A percentile compares a stretch with the other conserved stretches of the same genome.
Evolutionary conservation across 148 eudicot genomes (phyloP).

Genomic region (Chenopodium album): DNA sequence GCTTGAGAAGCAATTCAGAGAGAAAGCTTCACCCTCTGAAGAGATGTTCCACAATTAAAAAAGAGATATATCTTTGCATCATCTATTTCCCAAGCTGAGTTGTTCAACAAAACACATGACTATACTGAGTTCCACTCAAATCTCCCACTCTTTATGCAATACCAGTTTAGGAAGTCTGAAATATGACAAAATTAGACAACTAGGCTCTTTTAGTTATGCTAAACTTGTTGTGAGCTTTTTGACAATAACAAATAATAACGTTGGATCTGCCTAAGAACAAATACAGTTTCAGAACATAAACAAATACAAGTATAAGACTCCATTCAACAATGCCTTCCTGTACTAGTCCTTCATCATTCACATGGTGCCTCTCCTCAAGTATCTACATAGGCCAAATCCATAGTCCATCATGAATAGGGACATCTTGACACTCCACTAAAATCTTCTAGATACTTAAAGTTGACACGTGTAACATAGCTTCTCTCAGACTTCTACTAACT

Average conservation of each 20-base stretch:
- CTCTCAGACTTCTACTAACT: not conserved
- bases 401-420: not conserved
- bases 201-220: not conserved
- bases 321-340: not conserved
- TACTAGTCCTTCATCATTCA: not conserved
- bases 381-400: not conserved
- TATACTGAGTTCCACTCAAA: no score
- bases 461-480: not conserved
- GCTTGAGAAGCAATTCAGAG: not conserved
- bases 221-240: no score
- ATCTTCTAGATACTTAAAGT: not conserved
- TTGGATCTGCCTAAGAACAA: not conserved
- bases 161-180: no score
- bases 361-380: not conserved
- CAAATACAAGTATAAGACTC: not conserved
- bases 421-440: not conserved
- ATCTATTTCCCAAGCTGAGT: not conserved
- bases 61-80: not conserved
- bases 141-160: no score
- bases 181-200: not conserved
- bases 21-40: not conserved
- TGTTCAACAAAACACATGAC: not conserved
- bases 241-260: no score
- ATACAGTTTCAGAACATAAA: not conserved
- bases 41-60: not conserved